Evolutionary conservation across 2,329 filamentous ascomycete genomes (phyloP).

Genomic region (Xylaria sp.): DNA sequence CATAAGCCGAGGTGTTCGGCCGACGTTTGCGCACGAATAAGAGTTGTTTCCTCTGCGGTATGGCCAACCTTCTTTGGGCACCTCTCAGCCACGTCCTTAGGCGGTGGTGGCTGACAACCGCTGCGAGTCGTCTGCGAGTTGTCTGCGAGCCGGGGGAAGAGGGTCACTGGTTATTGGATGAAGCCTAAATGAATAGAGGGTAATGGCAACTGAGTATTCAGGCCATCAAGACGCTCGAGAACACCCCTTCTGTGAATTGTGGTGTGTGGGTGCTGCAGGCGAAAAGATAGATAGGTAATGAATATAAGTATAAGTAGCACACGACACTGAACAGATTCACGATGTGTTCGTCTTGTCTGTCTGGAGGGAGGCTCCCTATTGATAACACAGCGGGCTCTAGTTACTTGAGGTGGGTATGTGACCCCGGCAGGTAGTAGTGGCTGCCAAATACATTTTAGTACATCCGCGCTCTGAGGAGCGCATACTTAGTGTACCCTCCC

Average conservation of each 20-base stretch:
- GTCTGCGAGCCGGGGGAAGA: not conserved
- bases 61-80: constrained; percentile 8
- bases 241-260: not conserved
- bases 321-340: constrained; percentile 32
- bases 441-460: constrained; percentile 32
- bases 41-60: constrained; percentile 13
- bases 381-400: constrained; percentile 30
- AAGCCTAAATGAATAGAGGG: constrained; percentile 1
- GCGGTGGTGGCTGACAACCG: constrained; percentile 25
- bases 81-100: constrained; percentile 26
- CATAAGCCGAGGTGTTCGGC: constrained; percentile 18
- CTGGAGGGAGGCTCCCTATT: constrained; percentile 32
- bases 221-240: constrained; percentile 1
- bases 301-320: constrained; percentile 20
- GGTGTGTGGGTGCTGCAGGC: constrained; percentile 8
- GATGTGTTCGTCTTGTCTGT: constrained; percentile 12
- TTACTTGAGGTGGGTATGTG: constrained; percentile 18
- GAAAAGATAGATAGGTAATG: constrained; percentile 4
- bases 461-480: constrained; percentile 5
- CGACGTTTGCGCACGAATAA: constrained; percentile 29
- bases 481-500: not conserved
- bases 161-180: constrained; percentile 1
- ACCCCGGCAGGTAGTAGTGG: constrained; percentile 26
- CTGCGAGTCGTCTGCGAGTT: not conserved
- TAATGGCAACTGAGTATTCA: not conserved